Percentiles rank a stretch among this genome's conserved stretches.
Conservation (phyloP, 2,329 filamentous ascomycete species). For the Pseudopyrenochaeta lycopersici region DNA sequence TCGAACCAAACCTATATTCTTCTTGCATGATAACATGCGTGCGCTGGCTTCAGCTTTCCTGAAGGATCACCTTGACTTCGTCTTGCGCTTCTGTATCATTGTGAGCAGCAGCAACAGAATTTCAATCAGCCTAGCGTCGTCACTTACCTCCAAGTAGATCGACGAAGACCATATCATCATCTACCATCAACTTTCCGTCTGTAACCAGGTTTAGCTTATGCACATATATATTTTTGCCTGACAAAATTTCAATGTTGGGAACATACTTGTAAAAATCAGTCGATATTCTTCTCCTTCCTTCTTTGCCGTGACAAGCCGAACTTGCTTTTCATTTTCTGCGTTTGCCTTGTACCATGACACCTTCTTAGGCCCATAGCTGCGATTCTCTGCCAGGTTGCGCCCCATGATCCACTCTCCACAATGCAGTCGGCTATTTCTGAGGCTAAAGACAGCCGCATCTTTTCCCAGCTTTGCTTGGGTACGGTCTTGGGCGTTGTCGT, state of each 20-base stretch:
- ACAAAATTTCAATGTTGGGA: not conserved
- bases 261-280: slow-evolving; percentile 26
- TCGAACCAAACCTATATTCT: too few species aligned
- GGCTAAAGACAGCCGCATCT: slow-evolving; percentile 29
- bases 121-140: not conserved
- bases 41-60: not conserved
- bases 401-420: slow-evolving; percentile 28
- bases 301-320: slow-evolving; percentile 25
- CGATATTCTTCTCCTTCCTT: slow-evolving; percentile 21
- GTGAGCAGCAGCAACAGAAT: not conserved
- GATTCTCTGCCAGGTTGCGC: slow-evolving; percentile 22
- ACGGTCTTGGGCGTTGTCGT: slow-evolving; percentile 16
- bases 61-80: not conserved
- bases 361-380: slow-evolving; percentile 28
- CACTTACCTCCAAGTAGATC: slow-evolving; percentile 21
- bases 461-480: slow-evolving; percentile 24
- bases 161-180: slow-evolving; percentile 15
- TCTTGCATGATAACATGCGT: too few species aligned
- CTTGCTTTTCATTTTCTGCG: slow-evolving; percentile 11
- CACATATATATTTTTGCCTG: not conserved
- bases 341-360: slow-evolving; percentile 32
- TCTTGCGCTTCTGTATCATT: not conserved
- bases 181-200: slow-evolving; percentile 19
- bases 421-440: slow-evolving; percentile 24
- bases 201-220: not conserved